Evolutionary conservation across 2,329 filamentous ascomycete genomes (phyloP).

Genomic region (Ceratocystis huliohia): DNA sequence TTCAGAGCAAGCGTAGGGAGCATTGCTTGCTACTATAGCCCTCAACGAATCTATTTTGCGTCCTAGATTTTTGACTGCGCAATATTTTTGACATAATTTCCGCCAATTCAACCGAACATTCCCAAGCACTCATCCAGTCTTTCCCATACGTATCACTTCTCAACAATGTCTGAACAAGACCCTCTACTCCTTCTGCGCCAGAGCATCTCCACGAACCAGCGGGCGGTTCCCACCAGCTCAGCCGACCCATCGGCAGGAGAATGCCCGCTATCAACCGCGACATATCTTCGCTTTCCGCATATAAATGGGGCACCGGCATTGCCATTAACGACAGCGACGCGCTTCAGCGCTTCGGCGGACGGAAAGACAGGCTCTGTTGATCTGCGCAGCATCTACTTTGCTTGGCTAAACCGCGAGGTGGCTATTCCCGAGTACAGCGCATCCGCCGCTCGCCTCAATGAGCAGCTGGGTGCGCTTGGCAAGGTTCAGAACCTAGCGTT

Average conservation of each 20-base stretch:
- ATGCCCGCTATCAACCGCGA: slow-evolving; percentile 59
- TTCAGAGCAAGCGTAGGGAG: background rate
- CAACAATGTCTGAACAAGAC: slow-evolving; percentile 47
- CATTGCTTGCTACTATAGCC: background rate
- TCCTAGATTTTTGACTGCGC: background rate
- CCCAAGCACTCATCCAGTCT: background rate
- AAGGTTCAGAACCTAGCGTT: slow-evolving; percentile 81
- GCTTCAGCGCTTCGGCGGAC: slow-evolving; percentile 63
- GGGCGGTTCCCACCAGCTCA: slow-evolving; percentile 62
- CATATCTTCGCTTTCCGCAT: slow-evolving; percentile 60
- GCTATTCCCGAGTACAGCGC: slow-evolving; percentile 85
- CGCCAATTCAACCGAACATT: background rate
- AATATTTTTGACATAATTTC: background rate
- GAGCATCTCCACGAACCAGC: slow-evolving; percentile 57
- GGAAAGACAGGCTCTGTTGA: slow-evolving; percentile 49
- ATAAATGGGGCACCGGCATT: slow-evolving; percentile 42
- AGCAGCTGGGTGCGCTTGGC: slow-evolving; percentile 51
- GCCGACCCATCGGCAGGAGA: slow-evolving; percentile 49
- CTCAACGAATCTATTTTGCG: background rate
- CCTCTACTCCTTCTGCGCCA: slow-evolving; percentile 73
- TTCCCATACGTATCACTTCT: background rate
- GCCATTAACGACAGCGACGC: slow-evolving; percentile 60
- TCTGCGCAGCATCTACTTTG: slow-evolving; percentile 89
- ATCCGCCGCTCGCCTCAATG: slow-evolving; percentile 66
- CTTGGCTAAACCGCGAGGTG: slow-evolving; percentile 85